These are phyloP conservation scores for Corymbia maculata DNA, from an alignment of 345 rosid genomes.

Conservation along the genomic window DNA sequence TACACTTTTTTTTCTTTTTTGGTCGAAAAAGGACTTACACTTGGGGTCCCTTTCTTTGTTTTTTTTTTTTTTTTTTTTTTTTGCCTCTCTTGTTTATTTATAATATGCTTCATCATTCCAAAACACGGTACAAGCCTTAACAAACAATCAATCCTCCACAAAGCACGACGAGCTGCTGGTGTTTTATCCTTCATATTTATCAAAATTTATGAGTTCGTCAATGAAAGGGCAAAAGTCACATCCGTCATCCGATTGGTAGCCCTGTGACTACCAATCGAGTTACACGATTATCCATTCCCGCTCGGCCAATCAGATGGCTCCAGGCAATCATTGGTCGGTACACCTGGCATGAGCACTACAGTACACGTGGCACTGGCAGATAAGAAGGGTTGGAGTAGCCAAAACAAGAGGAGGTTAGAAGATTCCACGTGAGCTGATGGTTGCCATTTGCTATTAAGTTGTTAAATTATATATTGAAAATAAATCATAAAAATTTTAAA, in stretches of 20 bases:
- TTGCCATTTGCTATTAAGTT: background rate
- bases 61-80: too few relatives aligned
- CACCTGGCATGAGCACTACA: background rate
- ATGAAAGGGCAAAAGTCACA: background rate
- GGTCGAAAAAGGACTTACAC: background rate
- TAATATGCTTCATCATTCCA: background rate
- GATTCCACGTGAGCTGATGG: background rate
- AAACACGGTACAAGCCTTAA: background rate
- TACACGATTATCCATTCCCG: background rate
- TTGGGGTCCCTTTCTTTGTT: background rate
- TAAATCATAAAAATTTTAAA: too few relatives aligned
- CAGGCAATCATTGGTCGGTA: background rate
- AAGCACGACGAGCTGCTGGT: background rate
- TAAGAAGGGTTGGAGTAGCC: background rate
- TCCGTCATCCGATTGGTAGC: background rate
- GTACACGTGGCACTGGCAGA: background rate
- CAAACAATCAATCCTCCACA: background rate
- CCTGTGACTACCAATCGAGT: background rate
- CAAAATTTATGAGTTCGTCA: background rate
- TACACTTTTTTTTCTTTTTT: background rate
- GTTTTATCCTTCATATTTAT: background rate
- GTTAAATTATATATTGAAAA: background rate
- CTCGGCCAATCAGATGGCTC: background rate
- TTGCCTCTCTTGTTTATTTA: too few relatives aligned
- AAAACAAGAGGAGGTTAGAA: background rate